Percentiles rank a stretch among this genome's conserved stretches.
Conservation (phyloP, 768 basidiomycete genomes). For the Hygrophorus russula region DNA sequence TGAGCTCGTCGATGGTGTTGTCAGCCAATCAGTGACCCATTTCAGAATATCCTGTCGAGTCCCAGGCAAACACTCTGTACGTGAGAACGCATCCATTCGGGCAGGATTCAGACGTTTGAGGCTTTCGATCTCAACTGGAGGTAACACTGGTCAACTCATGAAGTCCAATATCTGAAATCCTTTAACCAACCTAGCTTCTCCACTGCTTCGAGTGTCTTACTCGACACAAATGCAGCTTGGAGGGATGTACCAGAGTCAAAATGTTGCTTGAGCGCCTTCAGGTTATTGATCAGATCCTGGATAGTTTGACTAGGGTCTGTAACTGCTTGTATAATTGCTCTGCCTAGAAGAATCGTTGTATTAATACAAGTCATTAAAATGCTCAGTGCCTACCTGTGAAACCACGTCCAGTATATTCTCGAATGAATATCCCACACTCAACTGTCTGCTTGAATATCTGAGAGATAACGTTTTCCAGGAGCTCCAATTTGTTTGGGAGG, state of each 20-base stretch:
- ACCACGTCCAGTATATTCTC: constrained; percentile 22
- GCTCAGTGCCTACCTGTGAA: constrained; percentile 17
- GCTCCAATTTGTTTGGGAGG: constrained; percentile 17
- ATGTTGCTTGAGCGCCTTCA: not conserved
- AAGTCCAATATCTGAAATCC: too few species aligned
- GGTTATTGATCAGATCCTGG: not conserved
- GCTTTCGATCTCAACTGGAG: not conserved
- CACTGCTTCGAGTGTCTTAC: not conserved
- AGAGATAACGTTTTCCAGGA: constrained; percentile 16
- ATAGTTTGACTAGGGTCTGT: not conserved
- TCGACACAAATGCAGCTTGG: constrained; percentile 1
- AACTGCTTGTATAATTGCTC: not conserved
- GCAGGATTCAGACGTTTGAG: not conserved
- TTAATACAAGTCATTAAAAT: not conserved
- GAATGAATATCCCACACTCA: constrained; percentile 25
- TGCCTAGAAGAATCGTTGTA: not conserved
- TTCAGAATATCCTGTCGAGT: constrained; percentile 7
- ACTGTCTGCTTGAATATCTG: constrained; percentile 20
- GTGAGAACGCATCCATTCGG: constrained; percentile 1
- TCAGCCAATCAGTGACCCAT: constrained; percentile 8
- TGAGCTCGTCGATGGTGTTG: constrained; percentile 1
- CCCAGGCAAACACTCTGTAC: constrained; percentile 7
- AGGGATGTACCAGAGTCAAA: constrained; percentile 3
- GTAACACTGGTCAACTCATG: not conserved
- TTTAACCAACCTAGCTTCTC: too few species aligned